Conservation (phyloP, 148 eudicot genomes). For the Arctostaphylos glauca region DNA sequence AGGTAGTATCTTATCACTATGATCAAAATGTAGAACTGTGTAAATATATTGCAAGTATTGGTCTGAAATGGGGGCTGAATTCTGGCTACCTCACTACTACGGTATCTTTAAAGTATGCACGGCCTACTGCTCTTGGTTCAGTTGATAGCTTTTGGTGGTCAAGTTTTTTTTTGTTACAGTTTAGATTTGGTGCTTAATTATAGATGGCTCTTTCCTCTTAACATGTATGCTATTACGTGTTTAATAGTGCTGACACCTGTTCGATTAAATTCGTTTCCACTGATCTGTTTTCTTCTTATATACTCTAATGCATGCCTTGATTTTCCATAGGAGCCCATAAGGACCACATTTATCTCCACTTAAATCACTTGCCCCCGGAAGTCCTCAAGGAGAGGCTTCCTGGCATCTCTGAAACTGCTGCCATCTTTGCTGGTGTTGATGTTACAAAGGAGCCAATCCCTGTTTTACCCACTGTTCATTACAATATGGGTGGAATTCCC, state of each 20-base stretch:
- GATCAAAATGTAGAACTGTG: background rate
- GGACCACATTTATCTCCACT: conserved; percentile 95
- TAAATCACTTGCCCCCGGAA: conserved; percentile 97
- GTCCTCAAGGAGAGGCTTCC: conserved; percentile 99
- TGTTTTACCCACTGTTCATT: conserved; percentile 97
- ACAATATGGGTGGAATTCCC: conserved; percentile 99
- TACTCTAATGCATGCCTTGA: background rate
- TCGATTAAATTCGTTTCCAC: conserved; percentile 3
- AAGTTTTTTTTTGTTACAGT: background rate
- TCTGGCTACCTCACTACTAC: background rate
- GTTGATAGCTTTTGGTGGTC: background rate
- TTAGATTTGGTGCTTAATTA: background rate
- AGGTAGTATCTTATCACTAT: conserved; percentile 44
- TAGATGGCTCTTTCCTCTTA: background rate
- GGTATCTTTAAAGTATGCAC: background rate
- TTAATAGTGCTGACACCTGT: conserved; percentile 1
- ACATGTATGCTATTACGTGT: background rate
- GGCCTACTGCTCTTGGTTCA: background rate
- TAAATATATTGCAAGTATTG: background rate
- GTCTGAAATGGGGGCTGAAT: background rate
- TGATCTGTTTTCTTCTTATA: conserved; percentile 10
- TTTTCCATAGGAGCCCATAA: conserved; percentile 72
- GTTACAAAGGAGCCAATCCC: conserved; percentile 99
- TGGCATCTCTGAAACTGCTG: conserved; percentile 99
- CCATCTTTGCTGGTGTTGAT: conserved; percentile 98